These are phyloP conservation scores for Tulasnella sp. DNA, from an alignment of 768 basidiomycete genomes.

Conservation along the genomic window DNA sequence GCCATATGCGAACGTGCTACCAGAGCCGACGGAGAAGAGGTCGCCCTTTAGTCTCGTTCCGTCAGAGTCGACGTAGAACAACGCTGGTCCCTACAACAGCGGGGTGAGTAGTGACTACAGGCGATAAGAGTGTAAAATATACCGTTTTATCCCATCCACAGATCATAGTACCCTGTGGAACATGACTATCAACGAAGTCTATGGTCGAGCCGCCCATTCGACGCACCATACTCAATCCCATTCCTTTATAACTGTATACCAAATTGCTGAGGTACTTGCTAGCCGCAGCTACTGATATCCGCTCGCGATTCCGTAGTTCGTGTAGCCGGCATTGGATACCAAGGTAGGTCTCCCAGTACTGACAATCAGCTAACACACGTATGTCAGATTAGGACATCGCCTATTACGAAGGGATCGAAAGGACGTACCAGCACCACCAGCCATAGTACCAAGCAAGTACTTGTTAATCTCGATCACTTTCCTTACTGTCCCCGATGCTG, in stretches of 20 bases:
- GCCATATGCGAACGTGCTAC: slow-evolving; percentile 98
- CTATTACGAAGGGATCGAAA: slow-evolving; percentile 3
- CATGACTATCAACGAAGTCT: not conserved
- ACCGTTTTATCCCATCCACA: slow-evolving; percentile 99
- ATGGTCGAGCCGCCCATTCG: not conserved
- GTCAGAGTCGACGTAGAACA: slow-evolving; percentile 98
- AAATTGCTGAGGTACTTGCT: slow-evolving; percentile 96
- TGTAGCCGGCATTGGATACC: slow-evolving; percentile 95
- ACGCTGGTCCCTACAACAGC: slow-evolving; percentile 59
- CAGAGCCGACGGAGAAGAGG: slow-evolving; percentile 97
- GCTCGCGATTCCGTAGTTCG: slow-evolving; percentile 89
- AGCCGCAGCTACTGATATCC: slow-evolving; percentile 98
- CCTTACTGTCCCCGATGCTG: slow-evolving; percentile 94
- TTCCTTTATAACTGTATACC: slow-evolving; percentile 96
- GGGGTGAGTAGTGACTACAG: not conserved
- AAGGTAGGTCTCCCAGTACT: slow-evolving; percentile 98
- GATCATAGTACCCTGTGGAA: slow-evolving; percentile 87
- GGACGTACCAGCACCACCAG: slow-evolving; percentile 84
- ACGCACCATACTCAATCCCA: slow-evolving; percentile 97
- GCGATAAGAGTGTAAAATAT: slow-evolving; percentile 22
- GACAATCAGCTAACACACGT: slow-evolving; percentile 63
- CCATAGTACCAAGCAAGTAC: slow-evolving; percentile 98
- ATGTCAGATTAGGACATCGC: slow-evolving; percentile 5
- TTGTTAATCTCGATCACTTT: slow-evolving; percentile 99
- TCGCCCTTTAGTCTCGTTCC: slow-evolving; percentile 92